phyloP scores from a whole-genome alignment of 1,284 basidiomycete genomes.

The Tilletia walkeri region DNA sequence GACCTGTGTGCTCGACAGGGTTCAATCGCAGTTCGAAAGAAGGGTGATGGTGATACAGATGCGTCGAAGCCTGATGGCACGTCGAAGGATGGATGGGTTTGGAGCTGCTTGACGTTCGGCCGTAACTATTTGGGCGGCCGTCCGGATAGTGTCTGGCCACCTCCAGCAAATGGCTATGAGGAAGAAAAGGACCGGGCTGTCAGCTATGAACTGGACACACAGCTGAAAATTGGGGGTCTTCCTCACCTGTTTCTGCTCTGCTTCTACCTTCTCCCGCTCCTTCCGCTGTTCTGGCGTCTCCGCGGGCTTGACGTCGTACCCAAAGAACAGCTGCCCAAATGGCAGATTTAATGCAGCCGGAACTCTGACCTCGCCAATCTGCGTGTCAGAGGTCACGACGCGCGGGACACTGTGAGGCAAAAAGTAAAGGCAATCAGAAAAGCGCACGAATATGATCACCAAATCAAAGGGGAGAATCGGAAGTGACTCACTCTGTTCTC shows the following conservation, averaged over 20 bases:
- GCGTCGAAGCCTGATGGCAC: too few species aligned
- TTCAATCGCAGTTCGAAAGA: too few species aligned
- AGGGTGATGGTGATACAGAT: too few species aligned
- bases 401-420: slow-evolving; percentile 67
- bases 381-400: slow-evolving; percentile 77
- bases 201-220: neutral
- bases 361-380: slow-evolving; percentile 71
- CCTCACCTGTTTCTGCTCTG: slow-evolving; percentile 16
- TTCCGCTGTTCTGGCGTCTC: slow-evolving; percentile 32
- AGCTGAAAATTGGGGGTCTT: neutral
- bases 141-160: slow-evolving; percentile 5
- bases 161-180: neutral
- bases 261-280: slow-evolving; percentile 18
- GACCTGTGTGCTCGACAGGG: too few species aligned
- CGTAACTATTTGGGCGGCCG: neutral
- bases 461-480: too few species aligned
- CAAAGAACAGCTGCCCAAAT: slow-evolving; percentile 64
- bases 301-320: slow-evolving; percentile 48
- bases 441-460: too few species aligned
- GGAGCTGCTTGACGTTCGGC: too few species aligned
- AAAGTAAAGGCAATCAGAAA: slow-evolving; percentile 12
- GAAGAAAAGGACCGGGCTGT: neutral
- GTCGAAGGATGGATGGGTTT: too few species aligned
- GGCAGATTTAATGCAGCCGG: slow-evolving; percentile 88
- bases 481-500: slow-evolving; percentile 39